Evolutionary conservation across 1,139 yeast genomes (phyloP).

Genomic region (Candida labiduridarum): DNA sequence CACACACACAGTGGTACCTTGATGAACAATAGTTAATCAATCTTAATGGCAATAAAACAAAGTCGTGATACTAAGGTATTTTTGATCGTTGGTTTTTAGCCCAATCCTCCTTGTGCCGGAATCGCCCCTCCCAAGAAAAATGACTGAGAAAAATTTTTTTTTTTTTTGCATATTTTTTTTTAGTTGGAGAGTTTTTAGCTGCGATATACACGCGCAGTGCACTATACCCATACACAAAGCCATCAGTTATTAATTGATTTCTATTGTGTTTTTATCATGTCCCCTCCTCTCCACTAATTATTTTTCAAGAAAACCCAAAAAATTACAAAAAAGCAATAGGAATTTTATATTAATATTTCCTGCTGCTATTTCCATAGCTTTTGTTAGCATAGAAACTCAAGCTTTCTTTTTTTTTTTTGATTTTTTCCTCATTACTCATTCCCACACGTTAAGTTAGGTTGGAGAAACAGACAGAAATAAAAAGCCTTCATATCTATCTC

Average conservation of each 20-base stretch:
- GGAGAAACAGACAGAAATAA: neutral
- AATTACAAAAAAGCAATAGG: neutral
- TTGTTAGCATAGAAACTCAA: neutral
- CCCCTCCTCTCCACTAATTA: neutral
- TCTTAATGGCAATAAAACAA: too few relatives aligned
- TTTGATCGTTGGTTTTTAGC: neutral
- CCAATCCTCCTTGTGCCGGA: neutral
- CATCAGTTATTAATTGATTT: neutral
- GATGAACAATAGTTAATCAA: too few relatives aligned
- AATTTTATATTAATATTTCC: too few relatives aligned
- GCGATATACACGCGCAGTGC: neutral
- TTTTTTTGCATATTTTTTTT: too few relatives aligned
- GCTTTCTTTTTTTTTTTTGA: too few relatives aligned
- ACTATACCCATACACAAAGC: neutral
- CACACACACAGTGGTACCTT: too few relatives aligned
- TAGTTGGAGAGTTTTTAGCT: neutral
- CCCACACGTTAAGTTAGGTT: neutral
- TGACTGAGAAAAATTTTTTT: neutral
- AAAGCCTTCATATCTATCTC: neutral
- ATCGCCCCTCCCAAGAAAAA: neutral
- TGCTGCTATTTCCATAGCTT: too few relatives aligned
- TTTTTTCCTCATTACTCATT: too few relatives aligned
- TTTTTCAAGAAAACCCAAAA: neutral
- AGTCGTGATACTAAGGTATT: too few relatives aligned
- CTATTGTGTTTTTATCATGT: neutral